Evolutionary conservation across 306 rosid species (phyloP).

Genomic region (Acacia melanoxylon): DNA sequence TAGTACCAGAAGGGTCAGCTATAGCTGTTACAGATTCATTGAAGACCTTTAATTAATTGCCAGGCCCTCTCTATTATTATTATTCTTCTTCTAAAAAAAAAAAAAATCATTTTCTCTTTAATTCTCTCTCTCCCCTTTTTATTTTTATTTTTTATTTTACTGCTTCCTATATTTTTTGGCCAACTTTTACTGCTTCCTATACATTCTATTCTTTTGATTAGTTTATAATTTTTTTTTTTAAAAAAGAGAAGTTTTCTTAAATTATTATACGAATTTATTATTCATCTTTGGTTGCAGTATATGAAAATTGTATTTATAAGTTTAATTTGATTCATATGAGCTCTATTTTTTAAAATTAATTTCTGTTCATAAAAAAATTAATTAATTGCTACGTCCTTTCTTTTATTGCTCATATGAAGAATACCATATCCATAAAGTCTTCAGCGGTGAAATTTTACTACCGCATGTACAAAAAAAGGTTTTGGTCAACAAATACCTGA

Average conservation of each 20-base stretch:
- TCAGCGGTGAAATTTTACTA: not conserved
- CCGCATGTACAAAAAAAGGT: not conserved
- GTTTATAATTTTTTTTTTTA: no score
- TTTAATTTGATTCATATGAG: not conserved
- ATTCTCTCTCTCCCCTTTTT: no score
- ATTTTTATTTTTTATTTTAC: no score
- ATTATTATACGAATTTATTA: no score
- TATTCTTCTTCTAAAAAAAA: conserved; percentile 25
- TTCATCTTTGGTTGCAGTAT: not conserved
- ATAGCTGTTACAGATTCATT: conserved; percentile 72
- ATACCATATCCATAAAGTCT: not conserved
- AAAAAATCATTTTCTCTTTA: not conserved
- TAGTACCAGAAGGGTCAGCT: conserved; percentile 53
- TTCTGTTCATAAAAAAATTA: not conserved
- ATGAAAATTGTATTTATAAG: not conserved
- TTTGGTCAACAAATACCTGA: not conserved
- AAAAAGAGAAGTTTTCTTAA: no score
- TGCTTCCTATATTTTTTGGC: not conserved
- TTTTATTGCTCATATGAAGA: not conserved
- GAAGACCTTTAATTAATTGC: conserved; percentile 52
- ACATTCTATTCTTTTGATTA: not conserved
- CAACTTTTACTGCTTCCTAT: conserved; percentile 21
- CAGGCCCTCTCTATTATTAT: conserved; percentile 60
- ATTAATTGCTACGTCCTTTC: not conserved
- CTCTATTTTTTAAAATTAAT: not conserved